Base-by-base conservation (phyloP, 2,329 filamentous ascomycete species). In the Cadophora malorum region DNA sequence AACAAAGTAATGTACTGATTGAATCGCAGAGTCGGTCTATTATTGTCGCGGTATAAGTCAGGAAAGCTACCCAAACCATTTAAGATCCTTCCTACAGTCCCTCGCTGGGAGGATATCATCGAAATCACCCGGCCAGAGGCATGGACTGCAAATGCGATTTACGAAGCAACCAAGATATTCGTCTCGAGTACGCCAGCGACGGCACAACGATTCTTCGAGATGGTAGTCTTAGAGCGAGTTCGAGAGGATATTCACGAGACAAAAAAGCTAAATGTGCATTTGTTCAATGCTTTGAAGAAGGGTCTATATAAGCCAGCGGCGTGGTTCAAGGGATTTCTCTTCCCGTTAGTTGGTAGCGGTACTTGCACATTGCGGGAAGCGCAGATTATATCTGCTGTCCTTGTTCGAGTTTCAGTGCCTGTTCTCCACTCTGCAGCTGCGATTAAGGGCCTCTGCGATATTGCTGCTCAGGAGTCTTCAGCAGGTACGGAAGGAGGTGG, bases 1-100 rank as follows among this genome's bases (percentile, higher is more conserved):
- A 1, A 12, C n/a, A 25, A 41, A 45, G 33, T 16, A 6, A n/a
- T 0, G n/a, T 52, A 62, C 71, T 71, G 70, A 73, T 47, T 52
- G 8, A 8, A 5, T 66, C 25, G 60, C 69, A 93, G 90, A 82
- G 90, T 97, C 74, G 95, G 94, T 69, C 84, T 94, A 73, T 91
- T 98, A 69, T 86, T 99, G 68, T 94, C 93, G 31, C 89, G 95
- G 72, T 98, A 97, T 83, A 97, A 97, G 81, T 95, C 92, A 16
- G 96, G 96, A n/a, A 95, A 95, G 73, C 86, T 99, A 38, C 96
- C 96, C 23, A 99, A 99, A 80, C 95, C 95, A 0, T 97, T 99
- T 85, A 98, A 98, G 81, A 94, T 98, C 72, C 86, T 99, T 9
- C 96, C 96, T 2, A 94, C 94, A 0, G 88, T 98, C 16, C 94